Evolutionary conservation across 495 filamentous ascomycete genomes (phyloP).

Genomic region (Talaromyces ruber): DNA sequence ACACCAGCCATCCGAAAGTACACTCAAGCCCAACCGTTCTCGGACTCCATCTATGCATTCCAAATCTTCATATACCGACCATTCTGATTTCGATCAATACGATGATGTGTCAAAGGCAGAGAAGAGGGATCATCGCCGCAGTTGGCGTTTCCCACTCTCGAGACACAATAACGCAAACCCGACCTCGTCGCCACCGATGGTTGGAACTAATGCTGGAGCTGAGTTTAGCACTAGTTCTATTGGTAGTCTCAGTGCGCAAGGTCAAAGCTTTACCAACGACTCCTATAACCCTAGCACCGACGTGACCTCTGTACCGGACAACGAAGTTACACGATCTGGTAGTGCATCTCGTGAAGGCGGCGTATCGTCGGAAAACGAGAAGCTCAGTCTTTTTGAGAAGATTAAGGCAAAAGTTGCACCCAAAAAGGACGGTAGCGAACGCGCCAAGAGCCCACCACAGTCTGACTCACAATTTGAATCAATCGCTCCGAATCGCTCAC

Average conservation of each 20-base stretch:
- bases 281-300: constrained; percentile 34
- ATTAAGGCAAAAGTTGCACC: constrained; percentile 78
- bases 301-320: constrained; percentile 15
- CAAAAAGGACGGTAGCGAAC: constrained; percentile 55
- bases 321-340: constrained; percentile 7
- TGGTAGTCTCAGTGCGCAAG: constrained; percentile 44
- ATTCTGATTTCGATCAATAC: constrained; percentile 64
- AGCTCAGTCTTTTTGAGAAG: constrained; percentile 72
- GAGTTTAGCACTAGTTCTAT: constrained; percentile 63
- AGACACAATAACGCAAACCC: constrained; percentile 48
- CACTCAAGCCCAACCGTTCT: constrained; percentile 54
- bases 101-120: constrained; percentile 54
- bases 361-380: constrained; percentile 41
- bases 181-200: constrained; percentile 35
- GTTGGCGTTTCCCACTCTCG: constrained; percentile 63
- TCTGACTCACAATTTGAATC: constrained; percentile 13
- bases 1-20: constrained; percentile 29
- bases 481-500: neutral
- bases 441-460: constrained; percentile 45
- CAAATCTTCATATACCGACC: constrained; percentile 65
- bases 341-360: constrained; percentile 20
- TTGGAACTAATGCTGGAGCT: constrained; percentile 55
- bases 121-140: constrained; percentile 49
- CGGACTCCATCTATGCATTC: constrained; percentile 62
- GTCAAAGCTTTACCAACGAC: constrained; percentile 51